These are phyloP conservation scores for Austropuccinia psidii DNA, from an alignment of 1,284 basidiomycete genomes.

Conservation along the genomic window DNA sequence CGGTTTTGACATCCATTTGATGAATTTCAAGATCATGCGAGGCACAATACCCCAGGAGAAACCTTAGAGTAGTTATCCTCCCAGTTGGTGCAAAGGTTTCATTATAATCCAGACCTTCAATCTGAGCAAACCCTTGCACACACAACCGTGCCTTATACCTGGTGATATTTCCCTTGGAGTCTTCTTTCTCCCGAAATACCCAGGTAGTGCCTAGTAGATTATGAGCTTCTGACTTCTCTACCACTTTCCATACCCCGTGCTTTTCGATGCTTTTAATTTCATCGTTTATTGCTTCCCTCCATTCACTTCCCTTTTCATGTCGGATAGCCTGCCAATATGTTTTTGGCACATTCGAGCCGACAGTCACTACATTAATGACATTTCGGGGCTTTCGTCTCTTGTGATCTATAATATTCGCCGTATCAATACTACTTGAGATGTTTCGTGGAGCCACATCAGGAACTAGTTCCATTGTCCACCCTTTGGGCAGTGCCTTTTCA, in stretches of 20 bases:
- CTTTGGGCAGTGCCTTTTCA: too few relatives aligned
- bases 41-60: neutral
- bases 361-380: too few relatives aligned
- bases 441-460: neutral
- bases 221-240: neutral
- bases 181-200: constrained; percentile 5
- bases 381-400: too few relatives aligned
- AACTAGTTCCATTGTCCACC: too few relatives aligned
- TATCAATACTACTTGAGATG: neutral
- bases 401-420: neutral
- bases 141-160: neutral
- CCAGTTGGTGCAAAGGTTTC: constrained; percentile 6
- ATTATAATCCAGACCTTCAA: neutral
- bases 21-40: neutral
- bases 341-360: too few relatives aligned
- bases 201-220: neutral
- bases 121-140: neutral
- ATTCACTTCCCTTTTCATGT: neutral
- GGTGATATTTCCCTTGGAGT: neutral
- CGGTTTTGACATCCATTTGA: constrained; percentile 5
- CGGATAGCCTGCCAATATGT: neutral
- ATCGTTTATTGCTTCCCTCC: neutral
- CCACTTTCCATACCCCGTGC: neutral
- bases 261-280: neutral
- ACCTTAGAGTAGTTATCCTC: neutral